Evolutionary conservation across 2,329 filamentous ascomycete species (phyloP).

Genomic region (Aulographum hederae): DNA sequence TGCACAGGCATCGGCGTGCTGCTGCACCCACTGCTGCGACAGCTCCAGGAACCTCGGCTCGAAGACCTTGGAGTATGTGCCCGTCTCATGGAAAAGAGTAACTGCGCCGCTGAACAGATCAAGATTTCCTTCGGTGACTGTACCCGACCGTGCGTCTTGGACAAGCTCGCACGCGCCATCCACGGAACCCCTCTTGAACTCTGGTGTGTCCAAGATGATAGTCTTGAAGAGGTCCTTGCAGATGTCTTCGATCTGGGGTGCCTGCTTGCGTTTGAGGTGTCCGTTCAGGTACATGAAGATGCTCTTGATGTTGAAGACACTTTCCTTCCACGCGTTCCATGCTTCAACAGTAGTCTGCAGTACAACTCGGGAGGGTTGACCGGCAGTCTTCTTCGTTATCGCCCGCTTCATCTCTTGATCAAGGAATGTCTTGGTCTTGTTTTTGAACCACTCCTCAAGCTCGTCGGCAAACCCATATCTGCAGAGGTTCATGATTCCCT

Average conservation of each 20-base stretch:
- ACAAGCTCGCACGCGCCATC: conserved; percentile 63
- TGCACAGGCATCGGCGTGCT: conserved; percentile 52
- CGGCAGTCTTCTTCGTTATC: conserved; percentile 37
- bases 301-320: conserved; percentile 61
- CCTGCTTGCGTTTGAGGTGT: conserved; percentile 59
- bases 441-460: conserved; percentile 47
- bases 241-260: conserved; percentile 62
- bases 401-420: conserved; percentile 34
- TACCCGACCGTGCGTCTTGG: conserved; percentile 45
- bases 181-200: conserved; percentile 35
- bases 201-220: conserved; percentile 34
- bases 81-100: conserved; percentile 69
- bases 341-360: conserved; percentile 13
- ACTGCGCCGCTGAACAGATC: conserved; percentile 55
- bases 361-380: conserved; percentile 43
- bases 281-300: conserved; percentile 92
- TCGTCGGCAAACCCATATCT: conserved; percentile 53
- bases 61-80: conserved; percentile 62
- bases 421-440: conserved; percentile 47
- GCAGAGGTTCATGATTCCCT: conserved; percentile 82
- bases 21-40: conserved; percentile 49
- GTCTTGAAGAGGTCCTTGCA: conserved; percentile 57
- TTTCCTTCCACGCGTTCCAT: conserved; percentile 65
- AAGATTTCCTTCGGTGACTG: conserved; percentile 26
- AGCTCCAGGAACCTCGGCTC: conserved; percentile 54